Conservation (phyloP, 306 rosid genomes). For the Inga laurina region DNA sequence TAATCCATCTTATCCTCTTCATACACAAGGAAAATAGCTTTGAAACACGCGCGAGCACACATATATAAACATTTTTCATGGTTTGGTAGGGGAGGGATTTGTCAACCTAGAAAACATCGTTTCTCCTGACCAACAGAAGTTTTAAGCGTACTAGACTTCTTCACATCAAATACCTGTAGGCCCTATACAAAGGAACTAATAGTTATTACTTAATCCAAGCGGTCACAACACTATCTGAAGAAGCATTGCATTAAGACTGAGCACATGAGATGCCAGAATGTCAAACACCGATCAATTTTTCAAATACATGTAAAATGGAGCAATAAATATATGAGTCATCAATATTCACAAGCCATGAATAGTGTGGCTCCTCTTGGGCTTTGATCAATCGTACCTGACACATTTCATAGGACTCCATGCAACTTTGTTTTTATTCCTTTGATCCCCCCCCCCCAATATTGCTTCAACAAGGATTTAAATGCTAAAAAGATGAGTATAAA, state of each 20-base stretch:
- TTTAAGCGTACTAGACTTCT: neutral
- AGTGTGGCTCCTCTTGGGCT: neutral
- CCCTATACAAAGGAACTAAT: neutral
- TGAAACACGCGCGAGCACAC: neutral
- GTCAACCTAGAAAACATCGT: neutral
- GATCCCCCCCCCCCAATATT: too few species aligned
- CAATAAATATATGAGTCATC: neutral
- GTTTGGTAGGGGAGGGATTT: neutral
- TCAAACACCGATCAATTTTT: neutral
- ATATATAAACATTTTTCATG: neutral
- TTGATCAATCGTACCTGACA: neutral
- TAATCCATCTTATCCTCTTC: constrained; percentile 5
- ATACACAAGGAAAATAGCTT: constrained; percentile 12
- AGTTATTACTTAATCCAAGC: neutral
- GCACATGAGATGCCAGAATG: neutral
- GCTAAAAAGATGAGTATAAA: neutral
- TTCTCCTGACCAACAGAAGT: neutral
- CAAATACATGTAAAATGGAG: neutral
- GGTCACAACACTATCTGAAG: neutral
- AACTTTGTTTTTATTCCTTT: neutral
- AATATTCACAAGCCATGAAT: neutral
- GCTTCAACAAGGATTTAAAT: neutral
- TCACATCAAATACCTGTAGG: neutral
- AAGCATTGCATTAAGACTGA: neutral
- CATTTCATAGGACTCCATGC: neutral